A percentile compares a stretch with the other conserved stretches of the same genome.
These are phyloP conservation scores for Cucurbita moschata DNA, from an alignment of 306 rosid genomes.

Conservation along the genomic window DNA sequence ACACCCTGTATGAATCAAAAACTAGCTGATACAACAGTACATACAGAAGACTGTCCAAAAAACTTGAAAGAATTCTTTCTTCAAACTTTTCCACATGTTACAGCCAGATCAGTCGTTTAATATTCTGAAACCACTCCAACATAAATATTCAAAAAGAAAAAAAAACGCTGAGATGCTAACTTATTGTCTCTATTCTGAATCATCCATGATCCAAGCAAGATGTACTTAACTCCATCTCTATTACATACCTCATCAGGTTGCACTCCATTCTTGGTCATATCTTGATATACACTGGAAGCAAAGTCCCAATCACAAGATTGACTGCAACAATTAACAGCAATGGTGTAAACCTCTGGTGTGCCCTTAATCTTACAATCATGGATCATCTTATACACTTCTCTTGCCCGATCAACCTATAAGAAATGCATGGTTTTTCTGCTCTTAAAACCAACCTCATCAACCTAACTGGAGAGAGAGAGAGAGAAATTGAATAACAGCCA, in stretches of 20 bases:
- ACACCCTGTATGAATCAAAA: conserved; percentile 4
- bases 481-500: conserved; percentile 1
- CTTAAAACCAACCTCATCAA: conserved; percentile 1
- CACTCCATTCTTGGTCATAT: conserved; percentile 64
- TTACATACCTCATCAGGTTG: conserved; percentile 72
- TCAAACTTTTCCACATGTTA: not conserved
- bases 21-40: not conserved
- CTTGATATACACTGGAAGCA: conserved; percentile 46
- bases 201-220: conserved; percentile 1
- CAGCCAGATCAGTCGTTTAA: not conserved
- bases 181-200: not conserved
- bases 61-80: not conserved
- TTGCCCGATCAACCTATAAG: conserved; percentile 72
- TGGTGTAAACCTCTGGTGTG: conserved; percentile 89
- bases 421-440: not conserved
- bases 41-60: conserved; percentile 1
- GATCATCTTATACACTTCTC: conserved; percentile 64
- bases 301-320: conserved; percentile 87
- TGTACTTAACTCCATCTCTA: not conserved
- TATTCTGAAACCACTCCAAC: not conserved
- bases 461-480: conserved; percentile 1
- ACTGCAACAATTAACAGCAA: conserved; percentile 79
- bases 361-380: conserved; percentile 61
- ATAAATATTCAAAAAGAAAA: not conserved
- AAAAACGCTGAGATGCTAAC: not conserved